Conservation (phyloP, 192 early-diverging fungal genomes). For the Mycoemilia scoparia region DNA sequence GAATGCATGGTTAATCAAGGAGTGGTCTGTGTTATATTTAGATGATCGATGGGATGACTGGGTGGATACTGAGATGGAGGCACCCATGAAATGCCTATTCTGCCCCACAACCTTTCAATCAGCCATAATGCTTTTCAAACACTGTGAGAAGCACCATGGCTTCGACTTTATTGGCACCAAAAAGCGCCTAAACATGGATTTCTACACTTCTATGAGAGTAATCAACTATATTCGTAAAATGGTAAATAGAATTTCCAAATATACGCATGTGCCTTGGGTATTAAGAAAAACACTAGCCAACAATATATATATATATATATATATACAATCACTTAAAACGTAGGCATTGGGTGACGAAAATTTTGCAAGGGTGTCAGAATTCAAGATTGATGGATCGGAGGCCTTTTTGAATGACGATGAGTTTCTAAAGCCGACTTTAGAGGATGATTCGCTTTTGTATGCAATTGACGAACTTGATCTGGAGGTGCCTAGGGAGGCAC, state of each 20-base stretch:
- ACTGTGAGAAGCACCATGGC: conserved; percentile 34
- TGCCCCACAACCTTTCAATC: conserved; percentile 34
- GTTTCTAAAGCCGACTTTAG: conserved; percentile 43
- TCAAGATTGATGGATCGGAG: conserved; percentile 29
- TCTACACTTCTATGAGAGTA: conserved; percentile 55
- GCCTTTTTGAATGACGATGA: conserved; percentile 43
- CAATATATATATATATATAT: no score
- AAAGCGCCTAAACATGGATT: conserved; percentile 38
- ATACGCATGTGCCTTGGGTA: conserved; percentile 3
- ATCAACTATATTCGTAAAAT: conserved; percentile 30
- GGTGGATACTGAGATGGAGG: conserved; percentile 41
- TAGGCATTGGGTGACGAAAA: conserved; percentile 5
- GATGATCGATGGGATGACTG: conserved; percentile 53
- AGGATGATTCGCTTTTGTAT: conserved; percentile 50
- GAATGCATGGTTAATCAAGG: no score
- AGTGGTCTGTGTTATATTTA: background rate
- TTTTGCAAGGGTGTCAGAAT: conserved; percentile 11
- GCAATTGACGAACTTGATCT: conserved; percentile 55
- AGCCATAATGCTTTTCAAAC: conserved; percentile 36
- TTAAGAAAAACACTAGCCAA: no score
- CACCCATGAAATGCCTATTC: conserved; percentile 50
- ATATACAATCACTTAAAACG: conserved; percentile 3
- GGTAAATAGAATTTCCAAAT: conserved; percentile 7
- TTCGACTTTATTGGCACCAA: conserved; percentile 48
- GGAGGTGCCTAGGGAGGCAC: conserved; percentile 8